Evolutionary conservation across 306 rosid species (phyloP), one percentile per base, ranked within the genome.

Genomic region (Sophora flavescens): DNA sequence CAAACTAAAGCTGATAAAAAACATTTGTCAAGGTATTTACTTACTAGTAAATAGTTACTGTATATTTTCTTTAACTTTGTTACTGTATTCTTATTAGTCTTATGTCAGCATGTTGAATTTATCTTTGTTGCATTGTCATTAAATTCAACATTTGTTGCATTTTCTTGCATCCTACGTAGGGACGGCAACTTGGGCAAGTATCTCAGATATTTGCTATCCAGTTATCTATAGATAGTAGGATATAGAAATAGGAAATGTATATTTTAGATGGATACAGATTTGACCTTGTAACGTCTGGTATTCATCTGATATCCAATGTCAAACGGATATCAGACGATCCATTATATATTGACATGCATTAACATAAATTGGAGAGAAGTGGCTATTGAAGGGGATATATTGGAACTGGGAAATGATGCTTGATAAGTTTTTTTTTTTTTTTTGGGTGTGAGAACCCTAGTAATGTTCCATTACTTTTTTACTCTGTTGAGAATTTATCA

Each of bases 1-100:
- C 98, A 92, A 72, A 92, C 96, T 39, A 89, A 87, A 74, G 93
- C 97, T 1, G 98, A 93, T 58, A 89, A 93, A 87, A 91, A 91
- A 85, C 92, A 91, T 80, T 86, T 87, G 26, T 91, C 97, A 4
- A 93, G 97, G 98, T 93, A 89, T 74, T 84, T 42, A 30, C 8
- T 71, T 74, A 16, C 58, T 56, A 39, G 51, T 61, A 41, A 50
- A 65, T 48, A 17, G 12, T 32, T 32, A 32, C 14, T 64, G 1
- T 63, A 42, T 22, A 9, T 6, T 68, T 35, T 76, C 47, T 41
- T 18, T 13, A 13, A 33, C 15, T 45, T 50, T 10, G 9, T 7
- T 57, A 1, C 38, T 44, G 6, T 39, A 36, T 61, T 53, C 58
- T 70, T 53, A 3, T 8, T 3, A 48, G 58, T 10, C 8, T 80